Percentiles rank a stretch among this genome's conserved stretches.
Evolutionary conservation across 495 filamentous ascomycete species (phyloP).

Genomic region (Penicillium angulare): DNA sequence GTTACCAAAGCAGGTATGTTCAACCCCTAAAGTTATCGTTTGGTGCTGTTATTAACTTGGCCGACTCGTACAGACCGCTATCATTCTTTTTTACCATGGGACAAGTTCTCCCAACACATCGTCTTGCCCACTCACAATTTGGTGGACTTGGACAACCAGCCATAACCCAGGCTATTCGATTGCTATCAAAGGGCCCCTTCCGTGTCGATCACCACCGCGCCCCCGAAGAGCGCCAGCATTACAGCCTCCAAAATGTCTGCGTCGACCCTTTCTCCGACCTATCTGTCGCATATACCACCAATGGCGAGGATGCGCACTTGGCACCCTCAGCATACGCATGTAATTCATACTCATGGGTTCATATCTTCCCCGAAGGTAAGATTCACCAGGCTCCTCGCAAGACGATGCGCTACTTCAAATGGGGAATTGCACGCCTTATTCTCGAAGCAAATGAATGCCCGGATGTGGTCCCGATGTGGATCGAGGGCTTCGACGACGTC

Average conservation of each 20-base stretch:
- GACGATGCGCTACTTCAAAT: conserved; percentile 94
- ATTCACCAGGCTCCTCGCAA: conserved; percentile 82
- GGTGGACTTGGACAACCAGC: conserved; percentile 84
- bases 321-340: conserved; percentile 57
- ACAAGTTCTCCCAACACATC: conserved; percentile 87
- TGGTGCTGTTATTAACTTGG: too few species aligned
- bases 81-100: conserved; percentile 78
- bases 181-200: conserved; percentile 69
- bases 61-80: too few species aligned
- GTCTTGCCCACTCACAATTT: conserved; percentile 64
- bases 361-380: conserved; percentile 93
- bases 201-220: conserved; percentile 37
- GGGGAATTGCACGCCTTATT: conserved; percentile 87
- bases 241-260: conserved; percentile 42
- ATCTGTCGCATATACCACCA: conserved; percentile 48
- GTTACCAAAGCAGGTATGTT: conserved; percentile 52
- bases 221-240: conserved; percentile 34
- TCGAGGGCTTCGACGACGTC: conserved; percentile 78
- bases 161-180: conserved; percentile 78
- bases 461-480: conserved; percentile 88
- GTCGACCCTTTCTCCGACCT: conserved; percentile 49
- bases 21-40: background rate
- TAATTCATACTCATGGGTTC: conserved; percentile 75
- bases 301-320: conserved; percentile 57
- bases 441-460: conserved; percentile 81